These are phyloP conservation scores for Parascedosporium putredinis DNA, from an alignment of 2,329 filamentous ascomycete genomes.

Conservation along the genomic window DNA sequence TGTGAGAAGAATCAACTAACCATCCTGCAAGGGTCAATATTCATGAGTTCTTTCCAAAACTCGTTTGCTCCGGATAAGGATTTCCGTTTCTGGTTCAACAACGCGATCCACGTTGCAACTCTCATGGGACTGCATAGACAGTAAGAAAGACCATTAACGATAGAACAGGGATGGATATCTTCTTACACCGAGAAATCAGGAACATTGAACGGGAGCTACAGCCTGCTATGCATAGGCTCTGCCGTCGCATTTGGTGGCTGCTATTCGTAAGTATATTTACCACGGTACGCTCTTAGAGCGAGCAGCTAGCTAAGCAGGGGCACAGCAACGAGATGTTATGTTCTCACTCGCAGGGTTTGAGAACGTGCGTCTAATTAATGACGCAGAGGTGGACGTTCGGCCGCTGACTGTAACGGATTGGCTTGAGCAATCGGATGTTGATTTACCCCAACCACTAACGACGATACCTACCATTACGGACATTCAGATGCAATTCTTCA, in stretches of 20 bases:
- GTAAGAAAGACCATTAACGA: neutral
- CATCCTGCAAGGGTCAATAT: slow-evolving; percentile 5
- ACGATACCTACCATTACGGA: neutral
- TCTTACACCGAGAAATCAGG: neutral
- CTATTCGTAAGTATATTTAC: slow-evolving; percentile 2
- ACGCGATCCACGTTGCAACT: slow-evolving; percentile 2
- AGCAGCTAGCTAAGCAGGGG: neutral
- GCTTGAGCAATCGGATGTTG: neutral
- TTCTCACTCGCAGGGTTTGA: slow-evolving; percentile 2
- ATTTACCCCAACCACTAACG: neutral
- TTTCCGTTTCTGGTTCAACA: slow-evolving; percentile 7
- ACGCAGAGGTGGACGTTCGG: slow-evolving; percentile 1
- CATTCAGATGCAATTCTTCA: slow-evolving; percentile 1
- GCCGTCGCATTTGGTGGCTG: slow-evolving; percentile 7
- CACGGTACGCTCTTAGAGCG: neutral
- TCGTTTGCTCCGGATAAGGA: slow-evolving; percentile 6
- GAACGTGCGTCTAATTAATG: slow-evolving; percentile 3
- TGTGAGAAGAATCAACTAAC: slow-evolving; percentile 7
- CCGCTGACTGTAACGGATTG: neutral
- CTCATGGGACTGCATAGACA: slow-evolving; percentile 7
- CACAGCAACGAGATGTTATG: slow-evolving; percentile 7
- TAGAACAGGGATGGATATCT: neutral
- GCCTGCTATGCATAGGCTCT: neutral
- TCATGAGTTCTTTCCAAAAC: slow-evolving; percentile 5
- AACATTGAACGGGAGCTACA: slow-evolving; percentile 5